Evolutionary conservation across 1,139 yeast species (phyloP).

Genomic region (Kluyveromyces sp.): DNA sequence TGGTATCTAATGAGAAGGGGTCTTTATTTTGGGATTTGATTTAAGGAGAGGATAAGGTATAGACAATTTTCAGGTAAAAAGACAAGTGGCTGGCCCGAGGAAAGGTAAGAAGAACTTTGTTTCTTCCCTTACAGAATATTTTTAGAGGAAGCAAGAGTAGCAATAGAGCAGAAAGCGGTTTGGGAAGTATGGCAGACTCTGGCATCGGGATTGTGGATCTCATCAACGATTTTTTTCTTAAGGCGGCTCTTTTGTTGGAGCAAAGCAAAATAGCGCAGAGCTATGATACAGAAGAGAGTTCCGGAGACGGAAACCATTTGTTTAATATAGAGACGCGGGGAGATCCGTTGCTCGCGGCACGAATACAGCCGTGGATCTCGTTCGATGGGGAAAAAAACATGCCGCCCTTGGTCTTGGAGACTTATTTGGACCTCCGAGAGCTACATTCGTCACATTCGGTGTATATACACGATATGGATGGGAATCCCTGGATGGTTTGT

Average conservation of each 20-base stretch:
- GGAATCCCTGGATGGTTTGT: conserved; percentile 45
- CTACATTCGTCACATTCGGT: conserved; percentile 56
- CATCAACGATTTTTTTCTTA: conserved; percentile 29
- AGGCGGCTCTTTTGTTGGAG: conserved; percentile 27
- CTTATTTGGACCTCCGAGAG: conserved; percentile 64
- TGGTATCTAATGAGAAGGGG: background rate
- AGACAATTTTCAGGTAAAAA: background rate
- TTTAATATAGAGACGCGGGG: conserved; percentile 12
- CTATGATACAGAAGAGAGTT: conserved; percentile 12
- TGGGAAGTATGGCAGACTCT: conserved; percentile 8
- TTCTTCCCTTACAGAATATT: no score
- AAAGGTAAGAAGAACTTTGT: background rate
- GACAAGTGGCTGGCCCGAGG: background rate
- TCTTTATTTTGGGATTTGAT: background rate
- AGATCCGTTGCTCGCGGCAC: conserved; percentile 9
- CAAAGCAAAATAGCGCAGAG: conserved; percentile 19
- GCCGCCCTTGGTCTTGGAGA: conserved; percentile 82
- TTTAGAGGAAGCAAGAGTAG: no score
- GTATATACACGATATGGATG: conserved; percentile 48
- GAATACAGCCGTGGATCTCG: conserved; percentile 24
- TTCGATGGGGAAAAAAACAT: conserved; percentile 30
- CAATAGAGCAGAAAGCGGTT: background rate
- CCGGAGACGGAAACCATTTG: conserved; percentile 6
- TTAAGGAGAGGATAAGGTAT: background rate
- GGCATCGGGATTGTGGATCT: conserved; percentile 15